phyloP scores from a whole-genome alignment of 2,329 filamentous ascomycete species.

The Colletotrichum spinosum region DNA sequence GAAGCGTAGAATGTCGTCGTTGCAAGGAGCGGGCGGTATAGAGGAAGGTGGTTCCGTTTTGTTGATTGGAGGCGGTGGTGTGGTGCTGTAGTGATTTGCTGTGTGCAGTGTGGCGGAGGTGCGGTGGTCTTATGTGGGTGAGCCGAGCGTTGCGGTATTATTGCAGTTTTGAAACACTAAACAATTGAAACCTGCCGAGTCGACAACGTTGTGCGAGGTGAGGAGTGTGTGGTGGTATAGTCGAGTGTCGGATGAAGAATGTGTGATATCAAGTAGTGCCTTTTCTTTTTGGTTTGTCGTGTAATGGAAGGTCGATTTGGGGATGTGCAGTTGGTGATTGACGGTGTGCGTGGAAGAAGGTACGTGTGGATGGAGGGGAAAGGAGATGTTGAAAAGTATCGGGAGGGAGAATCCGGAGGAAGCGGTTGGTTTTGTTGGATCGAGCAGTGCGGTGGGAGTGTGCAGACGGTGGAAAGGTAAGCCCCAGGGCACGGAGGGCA shows the following conservation, averaged over 20 bases:
- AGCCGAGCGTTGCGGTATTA: constrained; percentile 38
- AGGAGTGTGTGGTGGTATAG: constrained; percentile 8
- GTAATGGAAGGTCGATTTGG: constrained; percentile 4
- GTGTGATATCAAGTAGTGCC: constrained; percentile 14
- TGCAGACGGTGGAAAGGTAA: constrained; percentile 16
- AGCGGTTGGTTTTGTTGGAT: constrained; percentile 39
- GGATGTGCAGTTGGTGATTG: constrained; percentile 14
- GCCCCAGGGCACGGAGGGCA: no score
- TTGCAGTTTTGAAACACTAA: constrained; percentile 33
- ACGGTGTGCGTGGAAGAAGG: constrained; percentile 7
- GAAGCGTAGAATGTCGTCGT: constrained; percentile 22
- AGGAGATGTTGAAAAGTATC: constrained; percentile 35
- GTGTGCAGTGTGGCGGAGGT: constrained; percentile 22
- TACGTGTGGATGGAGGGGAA: constrained; percentile 32
- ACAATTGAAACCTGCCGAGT: constrained; percentile 36
- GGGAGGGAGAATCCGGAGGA: constrained; percentile 33
- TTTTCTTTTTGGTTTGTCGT: constrained; percentile 12
- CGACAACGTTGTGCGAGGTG: constrained; percentile 30
- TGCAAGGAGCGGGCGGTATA: background rate
- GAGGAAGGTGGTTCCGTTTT: constrained; percentile 4
- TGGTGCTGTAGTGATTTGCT: background rate
- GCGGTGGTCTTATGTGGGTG: constrained; percentile 30
- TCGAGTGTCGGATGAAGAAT: background rate
- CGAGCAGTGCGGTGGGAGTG: constrained; percentile 20
- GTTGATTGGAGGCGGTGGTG: constrained; percentile 31